Evolutionary conservation across 2,329 filamentous ascomycete genomes (phyloP), one percentile per base, ranked within the genome.

Genomic region (Venturia effusa): DNA sequence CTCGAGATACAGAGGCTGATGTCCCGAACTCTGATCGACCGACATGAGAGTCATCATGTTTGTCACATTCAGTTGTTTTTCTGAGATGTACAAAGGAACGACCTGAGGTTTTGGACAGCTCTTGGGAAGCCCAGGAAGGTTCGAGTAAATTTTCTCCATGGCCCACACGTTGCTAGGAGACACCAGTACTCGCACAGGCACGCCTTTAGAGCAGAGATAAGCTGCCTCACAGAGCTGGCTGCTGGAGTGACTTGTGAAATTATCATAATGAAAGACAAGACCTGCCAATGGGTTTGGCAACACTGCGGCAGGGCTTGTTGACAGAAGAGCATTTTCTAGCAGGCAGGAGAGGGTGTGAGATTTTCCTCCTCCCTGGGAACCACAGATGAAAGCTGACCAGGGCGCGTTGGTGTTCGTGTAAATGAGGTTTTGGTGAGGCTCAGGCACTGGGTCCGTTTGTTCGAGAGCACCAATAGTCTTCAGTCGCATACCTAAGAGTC

Each of bases 281-380:
- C 83, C 85, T 0, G 84, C 83, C 0, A 88, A 73, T 0, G 84
- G 84, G 0, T 74, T 74, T 0, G 78, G 76, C 0, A 85, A 70
- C 2, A 70, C 71, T 0, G 80, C 81, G 1, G 80, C 69, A 2
- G 71, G 68, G 0, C 76, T 62, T 6, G 70, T 81, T 0, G 71
- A 68, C 0, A 84, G 72, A 0, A 88, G 73, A 41, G 81, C 85
- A 66, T 83, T 85, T 68, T 88, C 83, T 0, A 87, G 74, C 59
- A 88, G 74, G 67, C 80, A 84, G 0, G 82, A 80, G 1, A 85
- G 74, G 0, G 84, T 86, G 64, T 87, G 82, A 24, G 80, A 83
- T 68, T 87, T 87, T 0, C 85, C 85, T 51, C 80, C 82, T 0
- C 84, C 85, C 68, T 87, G 84, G 1, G 81, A 81, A 1, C 85